Percentiles rank a stretch among this genome's conserved stretches.
These are phyloP conservation scores for Pelargonium cotyledonis DNA, from an alignment of 441 rosid genomes.

Conservation along the genomic window DNA sequence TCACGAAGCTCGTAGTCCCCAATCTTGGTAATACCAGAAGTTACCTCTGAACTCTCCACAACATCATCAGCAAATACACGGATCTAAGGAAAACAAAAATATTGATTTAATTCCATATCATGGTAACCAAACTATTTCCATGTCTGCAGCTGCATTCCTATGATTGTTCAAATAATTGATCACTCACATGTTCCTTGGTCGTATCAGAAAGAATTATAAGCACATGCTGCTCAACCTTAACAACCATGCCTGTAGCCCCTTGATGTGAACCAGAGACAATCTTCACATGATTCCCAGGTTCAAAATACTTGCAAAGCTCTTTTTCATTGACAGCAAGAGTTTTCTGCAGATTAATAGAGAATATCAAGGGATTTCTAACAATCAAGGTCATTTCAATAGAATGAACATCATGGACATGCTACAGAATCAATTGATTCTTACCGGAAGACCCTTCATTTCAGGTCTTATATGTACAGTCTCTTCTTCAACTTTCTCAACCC, in stretches of 20 bases:
- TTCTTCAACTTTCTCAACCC: constrained; percentile 99
- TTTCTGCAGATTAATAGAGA: constrained; percentile 40
- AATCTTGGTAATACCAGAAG: constrained; percentile 82
- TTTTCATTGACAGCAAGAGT: constrained; percentile 80
- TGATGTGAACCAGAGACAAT: constrained; percentile 88
- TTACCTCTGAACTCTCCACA: constrained; percentile 95
- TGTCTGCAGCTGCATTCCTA: background rate
- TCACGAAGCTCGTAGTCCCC: constrained; percentile 97
- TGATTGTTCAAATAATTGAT: constrained; percentile 5
- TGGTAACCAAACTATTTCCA: background rate
- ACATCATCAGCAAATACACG: constrained; percentile 95
- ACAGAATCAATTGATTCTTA: constrained; percentile 36
- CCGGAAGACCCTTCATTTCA: constrained; percentile 90
- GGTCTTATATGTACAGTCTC: constrained; percentile 85
- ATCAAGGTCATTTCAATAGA: background rate
- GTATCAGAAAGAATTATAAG: constrained; percentile 89
- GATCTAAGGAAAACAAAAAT: constrained; percentile 41
- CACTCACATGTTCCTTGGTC: constrained; percentile 88
- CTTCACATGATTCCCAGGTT: constrained; percentile 97
- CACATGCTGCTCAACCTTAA: constrained; percentile 94
- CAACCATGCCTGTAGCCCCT: constrained; percentile 98
- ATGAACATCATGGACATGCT: constrained; percentile 15
- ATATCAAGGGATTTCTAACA: background rate
- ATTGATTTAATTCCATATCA: background rate
- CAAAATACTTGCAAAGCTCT: constrained; percentile 94